Evolutionary conservation across 441 rosid genomes (phyloP).

Genomic region (Monsonia emarginata): DNA sequence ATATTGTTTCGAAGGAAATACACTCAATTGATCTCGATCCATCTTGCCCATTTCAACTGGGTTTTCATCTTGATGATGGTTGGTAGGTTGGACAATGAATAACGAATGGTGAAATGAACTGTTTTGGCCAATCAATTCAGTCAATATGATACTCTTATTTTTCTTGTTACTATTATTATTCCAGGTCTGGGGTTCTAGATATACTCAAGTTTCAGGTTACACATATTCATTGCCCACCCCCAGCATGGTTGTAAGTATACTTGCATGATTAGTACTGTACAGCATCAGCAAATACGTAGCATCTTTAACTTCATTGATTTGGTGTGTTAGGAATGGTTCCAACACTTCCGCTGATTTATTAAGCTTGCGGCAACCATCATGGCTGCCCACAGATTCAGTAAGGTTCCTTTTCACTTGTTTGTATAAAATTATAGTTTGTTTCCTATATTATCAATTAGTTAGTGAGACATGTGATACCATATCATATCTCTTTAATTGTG

Average conservation of each 20-base stretch:
- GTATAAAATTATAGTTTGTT: constrained; percentile 4
- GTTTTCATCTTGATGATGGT: constrained; percentile 89
- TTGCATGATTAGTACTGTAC: constrained; percentile 7
- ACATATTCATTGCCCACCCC: constrained; percentile 97
- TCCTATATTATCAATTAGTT: neutral
- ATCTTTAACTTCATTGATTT: constrained; percentile 9
- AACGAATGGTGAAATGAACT: neutral
- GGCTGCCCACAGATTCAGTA: constrained; percentile 84
- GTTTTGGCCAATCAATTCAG: neutral
- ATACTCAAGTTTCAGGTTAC: constrained; percentile 48
- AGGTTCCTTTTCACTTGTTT: constrained; percentile 20
- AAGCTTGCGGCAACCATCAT: constrained; percentile 63
- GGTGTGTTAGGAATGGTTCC: constrained; percentile 41
- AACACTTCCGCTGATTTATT: constrained; percentile 34
- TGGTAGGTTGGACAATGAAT: constrained; percentile 46
- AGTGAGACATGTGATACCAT: neutral
- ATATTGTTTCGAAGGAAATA: constrained; percentile 62
- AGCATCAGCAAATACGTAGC: constrained; percentile 5
- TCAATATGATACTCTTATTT: constrained; percentile 3
- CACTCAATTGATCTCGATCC: constrained; percentile 74
- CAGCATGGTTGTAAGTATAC: constrained; percentile 85
- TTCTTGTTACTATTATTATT: constrained; percentile 14
- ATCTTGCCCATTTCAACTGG: constrained; percentile 68
- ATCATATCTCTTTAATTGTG: no score
- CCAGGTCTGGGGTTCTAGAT: constrained; percentile 90